Evolutionary conservation across 768 basidiomycete species (phyloP).

Genomic region (Solioccasus polychromus): DNA sequence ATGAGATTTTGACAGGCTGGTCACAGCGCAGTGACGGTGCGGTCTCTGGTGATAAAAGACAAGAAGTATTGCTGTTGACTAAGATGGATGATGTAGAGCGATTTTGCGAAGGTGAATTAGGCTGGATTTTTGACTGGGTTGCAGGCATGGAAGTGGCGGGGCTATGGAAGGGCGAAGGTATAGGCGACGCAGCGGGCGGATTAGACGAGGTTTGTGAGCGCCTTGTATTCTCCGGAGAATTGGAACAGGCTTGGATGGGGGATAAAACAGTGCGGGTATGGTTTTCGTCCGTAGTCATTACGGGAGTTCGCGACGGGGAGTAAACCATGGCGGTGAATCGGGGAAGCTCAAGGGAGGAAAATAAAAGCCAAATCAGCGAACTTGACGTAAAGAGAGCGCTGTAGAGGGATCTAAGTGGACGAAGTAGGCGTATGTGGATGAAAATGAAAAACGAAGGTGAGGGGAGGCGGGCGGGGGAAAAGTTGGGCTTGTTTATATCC

Average conservation of each 20-base stretch:
- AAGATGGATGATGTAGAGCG: constrained; percentile 8
- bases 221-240: constrained; percentile 4
- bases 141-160: constrained; percentile 14
- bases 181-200: constrained; percentile 21
- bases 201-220: constrained; percentile 12
- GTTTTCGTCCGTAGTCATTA: constrained; percentile 15
- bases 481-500: constrained; percentile 25
- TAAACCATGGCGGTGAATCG: constrained; percentile 28
- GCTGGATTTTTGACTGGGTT: constrained; percentile 17
- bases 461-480: constrained; percentile 8
- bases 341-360: constrained; percentile 13
- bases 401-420: constrained; percentile 10
- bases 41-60: constrained; percentile 18
- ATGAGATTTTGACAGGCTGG: constrained; percentile 7
- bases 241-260: neutral
- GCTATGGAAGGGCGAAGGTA: constrained; percentile 8
- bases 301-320: constrained; percentile 24
- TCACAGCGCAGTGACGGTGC: constrained; percentile 4
- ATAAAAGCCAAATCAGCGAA: constrained; percentile 10
- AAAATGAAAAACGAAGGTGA: constrained; percentile 9
- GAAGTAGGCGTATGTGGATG: constrained; percentile 19
- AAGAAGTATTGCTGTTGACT: constrained; percentile 15
- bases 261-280: constrained; percentile 9
- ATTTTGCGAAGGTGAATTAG: constrained; percentile 22
- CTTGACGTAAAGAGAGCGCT: constrained; percentile 23